Evolutionary conservation across 768 basidiomycete genomes (phyloP).

Genomic region (Hericium coralloides): DNA sequence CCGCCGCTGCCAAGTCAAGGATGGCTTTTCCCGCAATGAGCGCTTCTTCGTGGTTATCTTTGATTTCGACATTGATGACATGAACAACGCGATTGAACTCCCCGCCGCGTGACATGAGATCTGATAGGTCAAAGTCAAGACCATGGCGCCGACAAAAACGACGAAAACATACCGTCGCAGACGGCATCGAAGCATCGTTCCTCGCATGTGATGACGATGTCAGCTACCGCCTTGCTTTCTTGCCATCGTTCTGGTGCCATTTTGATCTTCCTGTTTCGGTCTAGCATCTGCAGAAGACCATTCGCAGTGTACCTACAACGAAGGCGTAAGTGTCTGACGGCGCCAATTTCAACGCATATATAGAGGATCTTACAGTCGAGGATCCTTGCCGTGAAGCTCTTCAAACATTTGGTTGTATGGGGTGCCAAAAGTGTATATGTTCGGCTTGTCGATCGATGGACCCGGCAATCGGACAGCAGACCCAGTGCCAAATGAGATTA

Average conservation of each 20-base stretch:
- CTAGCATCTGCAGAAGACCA: constrained; percentile 91
- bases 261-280: constrained; percentile 90
- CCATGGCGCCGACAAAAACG: constrained; percentile 3
- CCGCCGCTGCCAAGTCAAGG: constrained; percentile 82
- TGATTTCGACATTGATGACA: constrained; percentile 96
- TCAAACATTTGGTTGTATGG: constrained; percentile 95
- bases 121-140: constrained; percentile 28
- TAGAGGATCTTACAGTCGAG: constrained; percentile 59
- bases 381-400: constrained; percentile 78
- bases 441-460: constrained; percentile 93
- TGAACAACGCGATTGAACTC: constrained; percentile 93
- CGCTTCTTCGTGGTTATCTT: constrained; percentile 98
- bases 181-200: constrained; percentile 98
- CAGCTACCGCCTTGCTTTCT: constrained; percentile 80
- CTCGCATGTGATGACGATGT: constrained; percentile 97
- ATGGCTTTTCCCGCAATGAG: constrained; percentile 93
- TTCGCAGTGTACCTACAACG: constrained; percentile 77
- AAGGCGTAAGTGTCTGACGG: not conserved
- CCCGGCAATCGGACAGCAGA: constrained; percentile 96
- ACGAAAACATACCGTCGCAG: constrained; percentile 71
- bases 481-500: constrained; percentile 93
- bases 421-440: constrained; percentile 94
- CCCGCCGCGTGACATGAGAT: constrained; percentile 79
- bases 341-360: not conserved
- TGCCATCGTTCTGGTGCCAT: constrained; percentile 96